Conservation (phyloP, 2,329 filamentous ascomycete genomes). For the Elsinoe fawcettii region DNA sequence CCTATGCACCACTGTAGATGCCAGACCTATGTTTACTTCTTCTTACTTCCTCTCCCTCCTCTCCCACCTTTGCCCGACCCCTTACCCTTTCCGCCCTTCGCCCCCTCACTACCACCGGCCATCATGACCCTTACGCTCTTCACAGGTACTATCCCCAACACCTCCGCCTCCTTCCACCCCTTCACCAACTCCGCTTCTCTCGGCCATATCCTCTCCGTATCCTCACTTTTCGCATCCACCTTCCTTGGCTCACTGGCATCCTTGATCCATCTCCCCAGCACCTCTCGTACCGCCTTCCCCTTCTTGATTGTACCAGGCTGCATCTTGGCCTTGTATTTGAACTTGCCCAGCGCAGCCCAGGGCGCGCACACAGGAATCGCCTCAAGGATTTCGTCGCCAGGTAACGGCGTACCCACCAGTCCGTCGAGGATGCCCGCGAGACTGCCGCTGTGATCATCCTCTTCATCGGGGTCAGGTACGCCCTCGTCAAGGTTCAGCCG, state of each 20-base stretch:
- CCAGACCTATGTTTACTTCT: constrained; percentile 16
- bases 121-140: constrained; percentile 74
- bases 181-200: constrained; percentile 79
- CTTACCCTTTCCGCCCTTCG: constrained; percentile 31
- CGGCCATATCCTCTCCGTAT: constrained; percentile 71
- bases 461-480: constrained; percentile 30
- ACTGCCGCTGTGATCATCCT: constrained; percentile 25
- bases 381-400: constrained; percentile 72
- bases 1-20: background rate
- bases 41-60: constrained; percentile 26
- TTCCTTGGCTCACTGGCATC: constrained; percentile 48
- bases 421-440: constrained; percentile 46
- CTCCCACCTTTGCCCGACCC: constrained; percentile 28
- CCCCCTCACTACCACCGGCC: constrained; percentile 47
- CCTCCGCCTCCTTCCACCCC: constrained; percentile 71
- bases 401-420: constrained; percentile 68
- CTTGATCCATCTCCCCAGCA: constrained; percentile 70
- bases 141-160: constrained; percentile 72
- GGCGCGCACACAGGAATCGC: constrained; percentile 57
- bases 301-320: constrained; percentile 88
- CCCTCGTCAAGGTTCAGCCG: constrained; percentile 53
- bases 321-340: constrained; percentile 92
- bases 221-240: constrained; percentile 40
- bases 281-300: constrained; percentile 86
- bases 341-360: constrained; percentile 56